Conservation (phyloP, 2,329 filamentous ascomycete species). For the Cladosporium sp. region DNA sequence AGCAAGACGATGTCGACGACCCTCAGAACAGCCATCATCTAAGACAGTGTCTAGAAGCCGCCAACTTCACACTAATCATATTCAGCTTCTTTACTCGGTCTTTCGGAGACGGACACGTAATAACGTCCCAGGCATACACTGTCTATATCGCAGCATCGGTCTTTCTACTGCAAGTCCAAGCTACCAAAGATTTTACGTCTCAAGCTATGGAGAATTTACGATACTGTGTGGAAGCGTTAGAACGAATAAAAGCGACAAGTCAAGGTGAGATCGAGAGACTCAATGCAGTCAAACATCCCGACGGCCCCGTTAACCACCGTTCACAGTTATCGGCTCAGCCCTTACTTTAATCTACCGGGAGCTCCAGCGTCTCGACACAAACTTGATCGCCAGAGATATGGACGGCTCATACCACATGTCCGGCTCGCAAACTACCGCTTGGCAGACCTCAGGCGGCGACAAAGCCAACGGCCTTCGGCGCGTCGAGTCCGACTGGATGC, state of each 20-base stretch:
- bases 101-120: conserved; percentile 7
- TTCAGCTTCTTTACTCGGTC: conserved; percentile 5
- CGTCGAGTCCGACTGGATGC: not conserved
- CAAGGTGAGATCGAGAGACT: not conserved
- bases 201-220: conserved; percentile 7
- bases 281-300: too few species aligned
- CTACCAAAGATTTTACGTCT: not conserved
- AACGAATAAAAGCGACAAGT: conserved; percentile 4
- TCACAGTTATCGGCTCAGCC: conserved; percentile 4
- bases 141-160: conserved; percentile 10
- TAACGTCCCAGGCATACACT: conserved; percentile 6
- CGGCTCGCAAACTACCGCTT: not conserved
- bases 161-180: conserved; percentile 7
- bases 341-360: conserved; percentile 5
- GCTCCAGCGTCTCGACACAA: not conserved
- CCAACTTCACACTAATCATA: conserved; percentile 4
- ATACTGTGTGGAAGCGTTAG: conserved; percentile 1
- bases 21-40: conserved; percentile 3
- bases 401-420: conserved; percentile 9
- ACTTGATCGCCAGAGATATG: not conserved
- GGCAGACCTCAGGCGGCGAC: not conserved
- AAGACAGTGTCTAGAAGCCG: conserved; percentile 3
- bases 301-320: not conserved
- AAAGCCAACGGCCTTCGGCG: not conserved
- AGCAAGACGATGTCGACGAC: conserved; percentile 4